phyloP scores from a whole-genome alignment of 2,329 filamentous ascomycete species.

The Calonectria leucothoes region DNA sequence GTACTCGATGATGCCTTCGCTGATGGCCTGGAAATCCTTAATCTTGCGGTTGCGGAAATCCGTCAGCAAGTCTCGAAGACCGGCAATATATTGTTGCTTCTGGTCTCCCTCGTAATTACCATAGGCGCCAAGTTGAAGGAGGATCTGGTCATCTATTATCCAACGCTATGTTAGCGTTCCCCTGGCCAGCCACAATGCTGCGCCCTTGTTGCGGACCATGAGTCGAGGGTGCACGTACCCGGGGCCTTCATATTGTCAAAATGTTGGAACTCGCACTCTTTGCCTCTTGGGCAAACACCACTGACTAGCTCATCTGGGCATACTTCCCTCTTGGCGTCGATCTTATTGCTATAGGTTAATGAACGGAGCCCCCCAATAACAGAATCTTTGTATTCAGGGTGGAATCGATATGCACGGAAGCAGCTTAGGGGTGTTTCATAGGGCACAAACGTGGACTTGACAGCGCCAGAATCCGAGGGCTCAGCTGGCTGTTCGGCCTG shows the following conservation, averaged over 20 bases:
- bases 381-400: slow-evolving; percentile 77
- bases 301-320: slow-evolving; percentile 82
- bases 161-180: slow-evolving; percentile 59
- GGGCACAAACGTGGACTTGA: slow-evolving; percentile 55
- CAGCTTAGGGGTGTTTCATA: slow-evolving; percentile 86
- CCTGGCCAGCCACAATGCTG: slow-evolving; percentile 45
- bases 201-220: slow-evolving; percentile 29
- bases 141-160: slow-evolving; percentile 76
- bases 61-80: slow-evolving; percentile 70
- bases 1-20: slow-evolving; percentile 74
- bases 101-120: slow-evolving; percentile 73
- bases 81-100: slow-evolving; percentile 70
- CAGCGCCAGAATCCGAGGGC: slow-evolving; percentile 3
- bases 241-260: slow-evolving; percentile 62
- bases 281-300: slow-evolving; percentile 76
- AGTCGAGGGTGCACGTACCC: slow-evolving; percentile 47
- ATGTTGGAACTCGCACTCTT: slow-evolving; percentile 81
- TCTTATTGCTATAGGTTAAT: slow-evolving; percentile 92
- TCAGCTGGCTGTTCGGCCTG: slow-evolving; percentile 32
- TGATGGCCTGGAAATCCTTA: slow-evolving; percentile 75
- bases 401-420: slow-evolving; percentile 92
- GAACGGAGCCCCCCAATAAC: slow-evolving; percentile 86
- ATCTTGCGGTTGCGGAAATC: slow-evolving; percentile 69
- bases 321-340: slow-evolving; percentile 78
- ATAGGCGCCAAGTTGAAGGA: slow-evolving; percentile 76